Percentiles rank a stretch among this genome's conserved stretches.
Conservation (phyloP, 345 rosid genomes). For the Rubroshorea leprosula region DNA sequence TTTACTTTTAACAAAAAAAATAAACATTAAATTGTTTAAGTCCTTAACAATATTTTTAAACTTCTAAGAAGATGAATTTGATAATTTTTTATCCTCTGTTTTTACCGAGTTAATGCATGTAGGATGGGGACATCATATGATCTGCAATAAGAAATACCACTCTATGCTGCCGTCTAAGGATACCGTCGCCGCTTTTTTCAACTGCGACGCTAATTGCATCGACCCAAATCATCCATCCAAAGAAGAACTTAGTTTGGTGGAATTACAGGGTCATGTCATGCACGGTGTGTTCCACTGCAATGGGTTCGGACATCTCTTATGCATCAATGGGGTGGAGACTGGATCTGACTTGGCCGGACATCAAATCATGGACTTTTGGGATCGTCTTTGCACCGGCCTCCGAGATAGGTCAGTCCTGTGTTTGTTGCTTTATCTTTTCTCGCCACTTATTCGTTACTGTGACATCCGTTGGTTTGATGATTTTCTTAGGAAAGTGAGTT, state of each 20-base stretch:
- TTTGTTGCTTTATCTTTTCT: too few species aligned
- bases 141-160: conserved; percentile 90
- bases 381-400: conserved; percentile 69
- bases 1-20: too few species aligned
- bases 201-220: conserved; percentile 9
- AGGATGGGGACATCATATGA: conserved; percentile 87
- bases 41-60: too few species aligned
- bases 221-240: neutral
- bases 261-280: conserved; percentile 50
- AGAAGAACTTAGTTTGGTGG: conserved; percentile 28
- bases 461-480: neutral
- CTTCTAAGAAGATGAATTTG: too few species aligned
- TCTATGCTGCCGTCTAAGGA: conserved; percentile 72
- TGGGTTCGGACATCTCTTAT: conserved; percentile 84
- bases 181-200: conserved; percentile 37
- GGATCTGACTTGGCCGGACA: conserved; percentile 65
- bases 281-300: conserved; percentile 87
- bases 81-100: too few species aligned
- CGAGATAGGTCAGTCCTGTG: conserved; percentile 65
- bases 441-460: neutral
- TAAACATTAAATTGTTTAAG: too few species aligned
- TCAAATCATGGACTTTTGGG: conserved; percentile 85
- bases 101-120: too few species aligned
- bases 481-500: conserved; percentile 64
- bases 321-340: conserved; percentile 60